Base-by-base conservation (phyloP, 1,284 basidiomycete species). In the Leccinum pachyderme region DNA sequence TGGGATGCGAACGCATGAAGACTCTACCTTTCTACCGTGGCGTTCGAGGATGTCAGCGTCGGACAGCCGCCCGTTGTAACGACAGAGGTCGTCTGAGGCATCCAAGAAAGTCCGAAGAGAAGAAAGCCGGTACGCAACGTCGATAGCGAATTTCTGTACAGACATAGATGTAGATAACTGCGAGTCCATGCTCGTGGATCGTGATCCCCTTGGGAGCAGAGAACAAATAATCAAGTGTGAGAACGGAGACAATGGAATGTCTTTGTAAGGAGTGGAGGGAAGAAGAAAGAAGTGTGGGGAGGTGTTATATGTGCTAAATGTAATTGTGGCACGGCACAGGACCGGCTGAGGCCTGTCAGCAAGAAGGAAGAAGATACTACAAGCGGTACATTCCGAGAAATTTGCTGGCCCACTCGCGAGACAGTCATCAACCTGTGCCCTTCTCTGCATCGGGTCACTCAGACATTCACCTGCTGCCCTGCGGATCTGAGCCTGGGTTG, bases 1-100 rank as follows among this genome's bases (percentile, higher is more conserved):
- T 11, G 8, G 32, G 25, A 33, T 43, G 50, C n/a, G 35, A 18
- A 44, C 24, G 35, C 5, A 18, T 22, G 3, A 13, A 3, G 25
- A n/a, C 49, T 18, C 35, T 56, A 71, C 72, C 69, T 75, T 73
- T 64, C 64, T 68, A 29, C 60, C 62, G 9, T 75, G 67, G 27
- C 53, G 57, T 32, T 63, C 18, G 18, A 18, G 56, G 47, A 71
- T 54, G 55, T 73, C 65, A 22, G 55, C 53, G 44, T 62, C 53
- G 55, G 67, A 60, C 18, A 63, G 18, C 49, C 35, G 56, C 33
- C 61, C 58, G 32, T 54, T 61, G 52, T 61, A 63, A 18, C 55
- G 59, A 53, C 63, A 59, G 15, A 73, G 63, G 49, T 66, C 68
- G 25, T 68, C 62, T 11, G 72, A 67, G 28, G 72, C 73, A 44